Conservation (phyloP, 768 basidiomycete genomes). For the Pholiota microspora region DNA sequence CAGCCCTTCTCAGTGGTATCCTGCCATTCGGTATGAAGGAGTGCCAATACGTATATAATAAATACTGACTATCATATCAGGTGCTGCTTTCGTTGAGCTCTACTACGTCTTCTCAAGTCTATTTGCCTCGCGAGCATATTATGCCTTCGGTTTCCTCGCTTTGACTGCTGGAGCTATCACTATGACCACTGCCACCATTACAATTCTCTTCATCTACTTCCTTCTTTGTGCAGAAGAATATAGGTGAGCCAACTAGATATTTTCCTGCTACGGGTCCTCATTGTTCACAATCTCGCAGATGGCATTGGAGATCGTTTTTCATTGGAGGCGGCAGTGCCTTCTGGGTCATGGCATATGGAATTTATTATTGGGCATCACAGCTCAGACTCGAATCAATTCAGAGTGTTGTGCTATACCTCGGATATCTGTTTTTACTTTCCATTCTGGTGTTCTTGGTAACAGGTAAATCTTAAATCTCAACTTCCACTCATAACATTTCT, state of each 20-base stretch:
- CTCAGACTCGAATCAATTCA: conserved; percentile 83
- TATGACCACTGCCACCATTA: conserved; percentile 87
- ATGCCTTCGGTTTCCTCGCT: conserved; percentile 94
- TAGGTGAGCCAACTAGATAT: conserved; percentile 47
- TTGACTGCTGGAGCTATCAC: conserved; percentile 81
- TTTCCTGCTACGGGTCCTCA: conserved; percentile 1
- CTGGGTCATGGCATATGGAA: conserved; percentile 87
- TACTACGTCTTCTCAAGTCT: conserved; percentile 90
- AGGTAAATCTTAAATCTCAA: conserved; percentile 44
- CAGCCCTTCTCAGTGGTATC: conserved; percentile 83
- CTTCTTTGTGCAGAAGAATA: conserved; percentile 94
- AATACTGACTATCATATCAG: conserved; percentile 32
- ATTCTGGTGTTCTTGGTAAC: conserved; percentile 88
- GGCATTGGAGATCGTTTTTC: conserved; percentile 96
- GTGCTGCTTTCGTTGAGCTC: conserved; percentile 93
- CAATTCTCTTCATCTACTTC: conserved; percentile 89
- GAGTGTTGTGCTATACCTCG: conserved; percentile 82
- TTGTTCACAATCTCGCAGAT: conserved; percentile 41
- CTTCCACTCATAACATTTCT: too few relatives aligned
- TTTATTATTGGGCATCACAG: conserved; percentile 86
- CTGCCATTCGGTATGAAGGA: conserved; percentile 75
- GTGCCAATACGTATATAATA: neutral
- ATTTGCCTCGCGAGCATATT: conserved; percentile 90
- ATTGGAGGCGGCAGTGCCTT: conserved; percentile 90
- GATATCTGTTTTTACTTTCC: conserved; percentile 82